Conservation (phyloP, 2,329 filamentous ascomycete species). For the Stachybotrys chlorohalonatus region DNA sequence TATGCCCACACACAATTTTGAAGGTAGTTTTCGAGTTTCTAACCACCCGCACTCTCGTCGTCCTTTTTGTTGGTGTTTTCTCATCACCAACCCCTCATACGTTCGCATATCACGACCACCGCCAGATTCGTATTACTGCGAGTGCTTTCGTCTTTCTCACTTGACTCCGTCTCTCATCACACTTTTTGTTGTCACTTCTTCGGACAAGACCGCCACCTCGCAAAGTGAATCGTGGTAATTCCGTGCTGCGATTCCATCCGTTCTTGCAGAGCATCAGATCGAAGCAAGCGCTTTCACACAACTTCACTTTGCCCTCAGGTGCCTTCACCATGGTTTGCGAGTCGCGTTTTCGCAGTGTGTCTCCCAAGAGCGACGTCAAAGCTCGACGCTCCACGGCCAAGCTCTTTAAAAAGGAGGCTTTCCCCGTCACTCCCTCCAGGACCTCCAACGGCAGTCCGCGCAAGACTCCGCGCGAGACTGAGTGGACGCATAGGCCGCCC, state of each 20-base stretch:
- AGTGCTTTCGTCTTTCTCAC: too few relatives aligned
- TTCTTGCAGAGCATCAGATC: neutral
- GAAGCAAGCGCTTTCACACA: neutral
- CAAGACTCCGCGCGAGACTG: constrained; percentile 6
- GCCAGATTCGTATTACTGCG: too few relatives aligned
- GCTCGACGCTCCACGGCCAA: constrained; percentile 5
- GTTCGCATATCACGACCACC: too few relatives aligned
- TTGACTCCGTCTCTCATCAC: too few relatives aligned
- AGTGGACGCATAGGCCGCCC: constrained; percentile 14
- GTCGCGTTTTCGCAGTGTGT: neutral
- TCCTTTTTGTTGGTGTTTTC: neutral
- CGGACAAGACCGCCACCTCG: too few relatives aligned
- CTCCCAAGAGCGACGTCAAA: constrained; percentile 8
- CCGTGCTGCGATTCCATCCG: too few relatives aligned
- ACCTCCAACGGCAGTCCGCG: constrained; percentile 1
- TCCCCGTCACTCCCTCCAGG: neutral
- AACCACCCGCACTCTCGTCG: neutral
- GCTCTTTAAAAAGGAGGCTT: neutral
- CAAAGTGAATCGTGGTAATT: too few relatives aligned
- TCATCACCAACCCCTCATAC: neutral
- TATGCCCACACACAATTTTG: neutral
- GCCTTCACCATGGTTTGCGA: neutral
- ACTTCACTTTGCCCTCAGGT: too few relatives aligned
- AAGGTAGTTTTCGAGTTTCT: neutral
- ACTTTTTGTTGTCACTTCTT: too few relatives aligned